phyloP scores from a whole-genome alignment of 768 basidiomycete genomes.

The Rossbeevera mucosa region DNA sequence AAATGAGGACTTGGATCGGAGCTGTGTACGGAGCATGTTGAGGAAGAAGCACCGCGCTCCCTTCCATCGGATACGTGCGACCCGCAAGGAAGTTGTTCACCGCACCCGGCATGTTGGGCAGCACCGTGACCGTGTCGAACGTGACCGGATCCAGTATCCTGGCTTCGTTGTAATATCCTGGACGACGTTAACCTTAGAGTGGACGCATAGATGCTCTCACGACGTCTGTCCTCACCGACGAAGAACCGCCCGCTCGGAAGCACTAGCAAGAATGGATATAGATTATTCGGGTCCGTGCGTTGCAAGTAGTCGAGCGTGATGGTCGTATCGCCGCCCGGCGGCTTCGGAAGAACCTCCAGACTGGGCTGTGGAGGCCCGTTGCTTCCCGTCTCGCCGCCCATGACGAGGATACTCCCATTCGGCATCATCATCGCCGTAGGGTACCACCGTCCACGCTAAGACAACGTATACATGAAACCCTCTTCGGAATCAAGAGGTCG shows the following conservation, averaged over 20 bases:
- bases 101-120: conserved; percentile 73
- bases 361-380: conserved; percentile 64
- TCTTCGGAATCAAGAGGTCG: too few relatives aligned
- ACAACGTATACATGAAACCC: background rate
- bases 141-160: conserved; percentile 65
- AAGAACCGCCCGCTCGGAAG: conserved; percentile 69
- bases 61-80: conserved; percentile 75
- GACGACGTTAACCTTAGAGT: background rate
- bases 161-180: conserved; percentile 79
- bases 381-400: conserved; percentile 71
- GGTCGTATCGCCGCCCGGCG: conserved; percentile 56
- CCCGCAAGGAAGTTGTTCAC: conserved; percentile 71
- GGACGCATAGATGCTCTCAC: background rate
- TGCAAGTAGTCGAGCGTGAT: conserved; percentile 60
- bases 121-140: conserved; percentile 51
- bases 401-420: conserved; percentile 69
- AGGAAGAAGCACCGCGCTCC: conserved; percentile 64
- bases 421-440: conserved; percentile 62
- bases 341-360: conserved; percentile 67
- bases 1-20: conserved; percentile 63
- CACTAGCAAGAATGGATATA: conserved; percentile 74
- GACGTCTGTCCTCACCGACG: conserved; percentile 46
- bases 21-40: conserved; percentile 70
- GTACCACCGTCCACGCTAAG: conserved; percentile 68
- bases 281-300: conserved; percentile 73